phyloP scores from a whole-genome alignment of 768 basidiomycete species.

The Calocybe indica region DNA sequence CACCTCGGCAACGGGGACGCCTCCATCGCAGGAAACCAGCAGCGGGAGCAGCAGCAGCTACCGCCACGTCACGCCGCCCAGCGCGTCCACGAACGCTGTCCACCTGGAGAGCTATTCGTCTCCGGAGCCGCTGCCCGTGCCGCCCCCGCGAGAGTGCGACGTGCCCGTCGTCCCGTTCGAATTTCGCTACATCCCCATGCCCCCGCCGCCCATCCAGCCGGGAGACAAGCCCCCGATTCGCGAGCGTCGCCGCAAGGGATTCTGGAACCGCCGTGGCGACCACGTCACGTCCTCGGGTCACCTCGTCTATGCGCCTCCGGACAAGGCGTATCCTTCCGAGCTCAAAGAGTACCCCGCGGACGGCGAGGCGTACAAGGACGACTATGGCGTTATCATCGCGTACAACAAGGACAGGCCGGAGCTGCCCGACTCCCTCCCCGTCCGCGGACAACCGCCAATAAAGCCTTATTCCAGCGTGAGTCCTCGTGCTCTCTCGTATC shows the following conservation, averaged over 20 bases:
- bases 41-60: background rate
- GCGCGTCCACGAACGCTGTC: too few relatives aligned
- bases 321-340: slow-evolving; percentile 53
- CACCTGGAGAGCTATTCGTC: too few relatives aligned
- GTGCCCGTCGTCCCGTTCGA: background rate
- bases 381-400: slow-evolving; percentile 34
- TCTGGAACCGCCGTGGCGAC: slow-evolving; percentile 76
- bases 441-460: slow-evolving; percentile 43
- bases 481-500: slow-evolving; percentile 8
- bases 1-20: slow-evolving; percentile 3
- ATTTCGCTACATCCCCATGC: slow-evolving; percentile 3
- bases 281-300: slow-evolving; percentile 50
- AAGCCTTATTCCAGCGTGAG: slow-evolving; percentile 53
- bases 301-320: slow-evolving; percentile 61
- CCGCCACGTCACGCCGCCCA: too few relatives aligned
- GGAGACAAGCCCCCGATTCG: slow-evolving; percentile 20
- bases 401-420: slow-evolving; percentile 46
- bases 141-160: background rate
- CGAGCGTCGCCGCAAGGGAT: slow-evolving; percentile 44
- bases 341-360: slow-evolving; percentile 53
- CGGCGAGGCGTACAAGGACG: slow-evolving; percentile 50
- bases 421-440: slow-evolving; percentile 57
- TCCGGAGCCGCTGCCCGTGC: too few relatives aligned
- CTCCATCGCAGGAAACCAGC: too few relatives aligned
- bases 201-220: slow-evolving; percentile 12